Conservation (phyloP, 1,284 basidiomycete genomes). For the Wallemia mellicola region DNA sequence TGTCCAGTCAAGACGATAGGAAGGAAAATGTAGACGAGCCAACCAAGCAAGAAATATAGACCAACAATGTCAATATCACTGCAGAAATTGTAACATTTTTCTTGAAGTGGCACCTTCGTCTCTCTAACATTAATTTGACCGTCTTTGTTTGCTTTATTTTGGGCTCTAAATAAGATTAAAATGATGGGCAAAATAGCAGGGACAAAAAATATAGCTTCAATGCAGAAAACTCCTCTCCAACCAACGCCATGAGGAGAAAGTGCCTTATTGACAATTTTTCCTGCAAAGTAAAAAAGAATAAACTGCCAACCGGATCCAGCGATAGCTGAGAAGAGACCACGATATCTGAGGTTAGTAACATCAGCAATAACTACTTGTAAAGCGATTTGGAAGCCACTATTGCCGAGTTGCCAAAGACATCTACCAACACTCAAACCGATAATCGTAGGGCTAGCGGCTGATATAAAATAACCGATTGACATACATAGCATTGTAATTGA, state of each 20-base stretch:
- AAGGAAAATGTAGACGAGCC: background rate
- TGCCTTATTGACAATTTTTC: background rate
- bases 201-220: background rate
- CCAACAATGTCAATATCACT: background rate
- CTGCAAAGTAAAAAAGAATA: background rate
- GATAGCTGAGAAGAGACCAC: background rate
- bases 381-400: background rate
- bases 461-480: conserved; percentile 11
- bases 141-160: conserved; percentile 27
- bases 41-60: background rate
- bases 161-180: conserved; percentile 19
- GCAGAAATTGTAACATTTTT: background rate
- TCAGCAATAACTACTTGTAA: background rate
- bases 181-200: background rate
- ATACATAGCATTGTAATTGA: conserved; percentile 12
- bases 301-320: background rate
- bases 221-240: background rate
- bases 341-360: background rate
- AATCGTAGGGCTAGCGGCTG: background rate
- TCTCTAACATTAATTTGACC: conserved; percentile 16
- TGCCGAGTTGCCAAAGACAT: background rate
- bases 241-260: background rate
- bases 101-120: background rate
- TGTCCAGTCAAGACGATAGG: background rate
- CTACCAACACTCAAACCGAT: background rate